A percentile compares a stretch with the other conserved stretches of the same genome.
Conservation (phyloP, 2,329 filamentous ascomycete species). For the Bertia moriformis region DNA sequence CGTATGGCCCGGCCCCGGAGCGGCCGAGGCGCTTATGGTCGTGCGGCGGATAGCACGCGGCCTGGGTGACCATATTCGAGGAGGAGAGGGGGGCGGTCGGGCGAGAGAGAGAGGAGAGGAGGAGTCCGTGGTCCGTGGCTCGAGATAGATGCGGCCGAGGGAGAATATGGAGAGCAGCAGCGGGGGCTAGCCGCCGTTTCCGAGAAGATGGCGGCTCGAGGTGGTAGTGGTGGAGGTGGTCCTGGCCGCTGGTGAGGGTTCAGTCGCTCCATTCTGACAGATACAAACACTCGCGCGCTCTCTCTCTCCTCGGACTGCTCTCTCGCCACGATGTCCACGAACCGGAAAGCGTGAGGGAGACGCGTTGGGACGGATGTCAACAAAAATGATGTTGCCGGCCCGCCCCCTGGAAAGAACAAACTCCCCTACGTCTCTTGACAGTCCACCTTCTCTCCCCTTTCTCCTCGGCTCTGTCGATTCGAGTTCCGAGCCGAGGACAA, state of each 20-base stretch:
- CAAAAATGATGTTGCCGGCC: too few species aligned
- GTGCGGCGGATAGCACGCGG: conserved; percentile 19
- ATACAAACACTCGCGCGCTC: not conserved
- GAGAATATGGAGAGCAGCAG: too few species aligned
- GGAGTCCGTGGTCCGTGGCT: too few species aligned
- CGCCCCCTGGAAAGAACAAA: too few species aligned
- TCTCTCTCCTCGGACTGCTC: not conserved
- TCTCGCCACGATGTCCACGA: not conserved
- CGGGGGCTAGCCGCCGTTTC: not conserved
- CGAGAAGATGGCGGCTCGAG: not conserved
- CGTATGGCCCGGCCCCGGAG: conserved; percentile 11
- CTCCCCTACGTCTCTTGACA: not conserved
- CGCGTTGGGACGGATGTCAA: too few species aligned
- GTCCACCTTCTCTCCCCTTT: not conserved
- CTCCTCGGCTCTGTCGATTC: not conserved
- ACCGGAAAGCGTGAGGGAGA: not conserved
- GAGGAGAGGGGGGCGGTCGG: not conserved
- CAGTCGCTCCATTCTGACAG: not conserved
- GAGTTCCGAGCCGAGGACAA: not conserved
- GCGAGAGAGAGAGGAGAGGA: not conserved
- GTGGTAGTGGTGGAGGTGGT: not conserved
- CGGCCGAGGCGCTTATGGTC: conserved; percentile 25
- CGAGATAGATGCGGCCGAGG: too few species aligned
- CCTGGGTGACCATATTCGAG: conserved; percentile 26
- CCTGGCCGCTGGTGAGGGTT: not conserved